Evolutionary conservation across 768 basidiomycete species (phyloP).

Genomic region (Rhodotorula graminis): DNA sequence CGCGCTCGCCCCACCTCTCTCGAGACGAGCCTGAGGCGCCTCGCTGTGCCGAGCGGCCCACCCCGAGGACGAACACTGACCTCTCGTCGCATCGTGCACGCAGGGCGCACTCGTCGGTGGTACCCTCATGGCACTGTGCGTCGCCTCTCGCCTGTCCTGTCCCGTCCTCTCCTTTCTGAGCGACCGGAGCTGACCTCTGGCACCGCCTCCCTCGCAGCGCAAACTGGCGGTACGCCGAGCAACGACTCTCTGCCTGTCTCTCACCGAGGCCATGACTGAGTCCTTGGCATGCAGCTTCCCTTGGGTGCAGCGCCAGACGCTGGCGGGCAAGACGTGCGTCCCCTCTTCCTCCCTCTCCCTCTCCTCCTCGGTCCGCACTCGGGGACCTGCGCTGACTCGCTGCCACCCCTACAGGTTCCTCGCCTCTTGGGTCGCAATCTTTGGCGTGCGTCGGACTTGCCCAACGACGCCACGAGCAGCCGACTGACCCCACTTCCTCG

Average conservation of each 20-base stretch:
- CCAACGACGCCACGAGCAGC: no score
- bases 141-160: no score
- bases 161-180: no score
- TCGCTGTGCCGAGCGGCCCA: no score
- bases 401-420: neutral
- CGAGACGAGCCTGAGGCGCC: neutral
- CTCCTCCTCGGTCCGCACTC: no score
- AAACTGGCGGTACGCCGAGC: slow-evolving; percentile 18
- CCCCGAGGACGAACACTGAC: no score
- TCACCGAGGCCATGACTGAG: neutral
- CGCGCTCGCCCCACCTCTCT: neutral
- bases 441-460: neutral
- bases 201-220: slow-evolving; percentile 3
- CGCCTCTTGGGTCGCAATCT: slow-evolving; percentile 14
- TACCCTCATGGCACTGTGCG: slow-evolving; percentile 6
- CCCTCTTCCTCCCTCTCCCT: no score
- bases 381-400: neutral
- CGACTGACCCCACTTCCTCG: neutral
- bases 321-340: slow-evolving; percentile 22
- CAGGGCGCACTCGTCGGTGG: slow-evolving; percentile 11
- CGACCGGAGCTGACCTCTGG: neutral
- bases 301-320: slow-evolving; percentile 16
- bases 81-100: no score
- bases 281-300: slow-evolving; percentile 1
- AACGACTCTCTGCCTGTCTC: no score